Evolutionary conservation across 2,329 filamentous ascomycete species (phyloP).

Genomic region (Intubia oerlemansii): DNA sequence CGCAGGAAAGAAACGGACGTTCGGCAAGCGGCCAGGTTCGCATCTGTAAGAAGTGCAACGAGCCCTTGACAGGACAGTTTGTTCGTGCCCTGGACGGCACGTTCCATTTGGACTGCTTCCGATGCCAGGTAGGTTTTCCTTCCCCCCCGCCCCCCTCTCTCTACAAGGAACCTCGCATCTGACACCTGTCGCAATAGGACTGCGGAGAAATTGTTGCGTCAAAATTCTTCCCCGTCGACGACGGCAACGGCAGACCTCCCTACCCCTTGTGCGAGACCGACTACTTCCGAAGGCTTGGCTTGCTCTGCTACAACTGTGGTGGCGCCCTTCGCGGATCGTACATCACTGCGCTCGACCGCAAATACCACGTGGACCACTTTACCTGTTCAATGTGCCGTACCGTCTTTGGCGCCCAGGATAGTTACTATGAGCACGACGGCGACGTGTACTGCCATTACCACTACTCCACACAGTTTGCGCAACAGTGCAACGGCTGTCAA

Average conservation of each 20-base stretch:
- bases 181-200: constrained; percentile 53
- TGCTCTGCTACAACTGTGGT: constrained; percentile 82
- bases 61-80: constrained; percentile 81
- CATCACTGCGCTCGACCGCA: constrained; percentile 90
- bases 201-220: constrained; percentile 93
- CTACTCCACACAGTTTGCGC: constrained; percentile 93
- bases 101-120: constrained; percentile 95
- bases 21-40: constrained; percentile 38
- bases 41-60: constrained; percentile 70
- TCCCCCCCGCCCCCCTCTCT: too few species aligned
- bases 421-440: constrained; percentile 94
- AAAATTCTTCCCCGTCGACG: constrained; percentile 95
- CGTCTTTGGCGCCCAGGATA: constrained; percentile 95
- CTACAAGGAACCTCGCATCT: too few species aligned
- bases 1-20: constrained; percentile 21
- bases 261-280: constrained; percentile 96
- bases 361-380: constrained; percentile 98
- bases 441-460: constrained; percentile 97
- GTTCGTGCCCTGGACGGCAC: constrained; percentile 84
- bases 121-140: constrained; percentile 75
- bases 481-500: constrained; percentile 89
- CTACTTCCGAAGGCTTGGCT: constrained; percentile 80
- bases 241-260: constrained; percentile 65
- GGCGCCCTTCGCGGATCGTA: constrained; percentile 89
- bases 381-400: constrained; percentile 94